Evolutionary conservation across 2,329 filamentous ascomycete species (phyloP).

Genomic region (Diaporthe batatas): DNA sequence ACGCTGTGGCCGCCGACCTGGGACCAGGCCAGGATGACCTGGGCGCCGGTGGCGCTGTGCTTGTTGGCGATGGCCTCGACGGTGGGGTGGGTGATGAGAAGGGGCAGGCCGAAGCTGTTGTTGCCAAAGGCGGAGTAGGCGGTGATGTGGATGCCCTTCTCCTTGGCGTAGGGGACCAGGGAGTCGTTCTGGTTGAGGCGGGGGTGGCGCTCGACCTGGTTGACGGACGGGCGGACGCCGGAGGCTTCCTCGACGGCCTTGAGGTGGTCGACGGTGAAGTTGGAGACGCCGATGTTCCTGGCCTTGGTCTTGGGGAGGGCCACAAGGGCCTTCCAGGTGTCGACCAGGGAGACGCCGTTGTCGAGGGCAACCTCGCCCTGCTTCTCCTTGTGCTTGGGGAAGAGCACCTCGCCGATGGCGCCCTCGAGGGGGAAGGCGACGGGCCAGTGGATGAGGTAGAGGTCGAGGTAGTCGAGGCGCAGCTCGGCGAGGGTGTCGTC

Average conservation of each 20-base stretch:
- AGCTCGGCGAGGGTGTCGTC: constrained; percentile 69
- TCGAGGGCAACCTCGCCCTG: constrained; percentile 57
- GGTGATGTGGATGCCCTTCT: constrained; percentile 76
- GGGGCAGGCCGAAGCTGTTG: constrained; percentile 59
- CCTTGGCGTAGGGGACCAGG: constrained; percentile 70
- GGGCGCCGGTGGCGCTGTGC: constrained; percentile 59
- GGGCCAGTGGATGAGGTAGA: constrained; percentile 76
- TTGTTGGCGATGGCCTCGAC: constrained; percentile 69
- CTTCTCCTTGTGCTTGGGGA: constrained; percentile 57
- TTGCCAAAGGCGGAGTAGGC: constrained; percentile 72
- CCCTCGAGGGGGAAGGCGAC: constrained; percentile 54
- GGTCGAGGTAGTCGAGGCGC: constrained; percentile 69
- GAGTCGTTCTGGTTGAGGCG: constrained; percentile 68
- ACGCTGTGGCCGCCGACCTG: constrained; percentile 73
- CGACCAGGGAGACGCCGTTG: constrained; percentile 55
- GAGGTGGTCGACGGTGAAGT: constrained; percentile 74
- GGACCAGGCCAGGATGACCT: constrained; percentile 70
- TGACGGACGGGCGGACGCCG: constrained; percentile 71
- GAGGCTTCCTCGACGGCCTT: constrained; percentile 69
- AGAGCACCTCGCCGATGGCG: constrained; percentile 54
- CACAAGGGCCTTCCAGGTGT: constrained; percentile 59
- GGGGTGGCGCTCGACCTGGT: constrained; percentile 79
- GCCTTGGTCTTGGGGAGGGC: constrained; percentile 70
- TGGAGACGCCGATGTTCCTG: constrained; percentile 79
- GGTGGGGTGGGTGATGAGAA: constrained; percentile 69